phyloP scores from a whole-genome alignment of 495 filamentous ascomycete genomes.

The Annulohypoxylon stygium region DNA sequence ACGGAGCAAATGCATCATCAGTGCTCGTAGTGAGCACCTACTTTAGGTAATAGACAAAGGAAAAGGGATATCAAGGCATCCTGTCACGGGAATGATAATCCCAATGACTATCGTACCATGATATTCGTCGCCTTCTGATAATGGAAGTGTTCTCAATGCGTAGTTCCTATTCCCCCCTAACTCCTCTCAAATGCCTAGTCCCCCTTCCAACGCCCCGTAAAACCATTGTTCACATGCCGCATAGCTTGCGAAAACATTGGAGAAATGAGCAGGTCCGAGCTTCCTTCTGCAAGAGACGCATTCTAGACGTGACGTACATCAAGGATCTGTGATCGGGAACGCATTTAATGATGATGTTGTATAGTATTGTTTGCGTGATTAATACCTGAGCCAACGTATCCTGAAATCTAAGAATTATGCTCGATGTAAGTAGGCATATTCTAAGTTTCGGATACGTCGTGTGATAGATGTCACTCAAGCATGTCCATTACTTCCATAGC shows the following conservation, averaged over 20 bases:
- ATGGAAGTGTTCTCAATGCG: conserved; percentile 29
- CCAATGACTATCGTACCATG: conserved; percentile 6
- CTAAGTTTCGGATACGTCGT: conserved; percentile 24
- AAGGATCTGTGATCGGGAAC: conserved; percentile 23
- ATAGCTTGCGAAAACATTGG: conserved; percentile 45
- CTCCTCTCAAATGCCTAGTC: conserved; percentile 41
- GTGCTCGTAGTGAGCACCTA: conserved; percentile 24
- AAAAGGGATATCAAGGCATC: conserved; percentile 13
- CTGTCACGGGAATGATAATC: conserved; percentile 1
- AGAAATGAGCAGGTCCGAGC: conserved; percentile 27
- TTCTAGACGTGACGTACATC: conserved; percentile 27
- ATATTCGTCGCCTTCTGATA: conserved; percentile 10
- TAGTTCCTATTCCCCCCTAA: conserved; percentile 39
- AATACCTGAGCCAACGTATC: conserved; percentile 36
- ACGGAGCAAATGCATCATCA: conserved; percentile 29
- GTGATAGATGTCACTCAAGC: conserved; percentile 35
- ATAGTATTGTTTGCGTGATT: conserved; percentile 15
- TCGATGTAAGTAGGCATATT: conserved; percentile 31
- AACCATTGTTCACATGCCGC: conserved; percentile 39
- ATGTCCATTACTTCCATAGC: conserved; percentile 57
- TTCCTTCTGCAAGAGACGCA: conserved; percentile 19
- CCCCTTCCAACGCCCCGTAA: conserved; percentile 43
- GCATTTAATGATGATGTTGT: conserved; percentile 21
- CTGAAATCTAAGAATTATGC: conserved; percentile 40
- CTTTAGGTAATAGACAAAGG: conserved; percentile 32